Evolutionary conservation across 2,329 filamentous ascomycete species (phyloP).

Genomic region (Cercospora brassicicola): DNA sequence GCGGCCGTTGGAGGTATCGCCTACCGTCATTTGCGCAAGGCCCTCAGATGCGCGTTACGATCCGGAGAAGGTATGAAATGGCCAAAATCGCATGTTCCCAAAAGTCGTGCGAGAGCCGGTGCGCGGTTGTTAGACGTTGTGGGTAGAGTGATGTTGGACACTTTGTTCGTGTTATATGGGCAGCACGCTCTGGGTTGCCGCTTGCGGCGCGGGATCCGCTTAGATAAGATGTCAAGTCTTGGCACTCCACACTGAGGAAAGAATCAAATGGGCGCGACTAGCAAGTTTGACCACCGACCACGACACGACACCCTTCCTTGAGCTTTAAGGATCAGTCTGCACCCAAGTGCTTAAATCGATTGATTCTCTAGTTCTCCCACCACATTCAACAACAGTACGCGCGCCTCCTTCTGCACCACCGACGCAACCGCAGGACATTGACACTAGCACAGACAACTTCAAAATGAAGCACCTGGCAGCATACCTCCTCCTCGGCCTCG

Average conservation of each 20-base stretch:
- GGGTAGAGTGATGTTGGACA: neutral
- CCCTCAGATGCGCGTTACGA: conserved; percentile 3
- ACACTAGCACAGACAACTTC: conserved; percentile 34
- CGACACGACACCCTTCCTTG: conserved; percentile 39
- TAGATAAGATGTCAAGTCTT: conserved; percentile 3
- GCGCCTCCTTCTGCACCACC: neutral
- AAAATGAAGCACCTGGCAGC: conserved; percentile 99
- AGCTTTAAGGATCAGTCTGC: conserved; percentile 99
- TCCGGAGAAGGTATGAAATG: neutral
- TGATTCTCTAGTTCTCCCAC: conserved; percentile 80
- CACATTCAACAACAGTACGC: conserved; percentile 27
- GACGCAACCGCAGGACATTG: conserved; percentile 7
- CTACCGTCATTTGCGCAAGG: conserved; percentile 22
- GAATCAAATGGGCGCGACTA: conserved; percentile 6
- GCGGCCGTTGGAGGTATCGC: neutral
- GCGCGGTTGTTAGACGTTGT: neutral
- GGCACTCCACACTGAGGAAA: conserved; percentile 10
- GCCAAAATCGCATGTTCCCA: conserved; percentile 3
- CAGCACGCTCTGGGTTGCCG: conserved; percentile 2
- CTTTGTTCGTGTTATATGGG: conserved; percentile 2
- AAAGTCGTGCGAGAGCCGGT: neutral
- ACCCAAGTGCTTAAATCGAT: conserved; percentile 98
- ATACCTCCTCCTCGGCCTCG: conserved; percentile 94
- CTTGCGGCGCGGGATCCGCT: conserved; percentile 1
- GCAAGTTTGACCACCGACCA: conserved; percentile 2